Conservation (phyloP, 768 basidiomycete genomes). For the Leccinum incarnatum region DNA sequence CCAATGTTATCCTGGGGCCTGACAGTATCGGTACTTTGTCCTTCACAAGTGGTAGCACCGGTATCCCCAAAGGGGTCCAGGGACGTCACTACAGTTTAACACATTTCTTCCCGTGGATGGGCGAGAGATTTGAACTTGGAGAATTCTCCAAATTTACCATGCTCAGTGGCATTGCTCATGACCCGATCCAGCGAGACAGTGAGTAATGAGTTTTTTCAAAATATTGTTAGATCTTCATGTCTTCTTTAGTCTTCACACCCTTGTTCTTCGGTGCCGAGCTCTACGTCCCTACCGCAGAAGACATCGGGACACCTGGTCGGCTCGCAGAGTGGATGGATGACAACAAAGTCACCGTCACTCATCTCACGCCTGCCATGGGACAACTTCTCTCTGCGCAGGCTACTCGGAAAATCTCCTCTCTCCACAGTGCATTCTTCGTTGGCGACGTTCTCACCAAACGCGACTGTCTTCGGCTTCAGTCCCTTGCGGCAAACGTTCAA, state of each 20-base stretch:
- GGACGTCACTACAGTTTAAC: slow-evolving; percentile 95
- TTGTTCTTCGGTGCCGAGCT: slow-evolving; percentile 95
- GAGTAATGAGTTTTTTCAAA: slow-evolving; percentile 35
- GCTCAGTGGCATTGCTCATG: slow-evolving; percentile 98
- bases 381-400: slow-evolving; percentile 93
- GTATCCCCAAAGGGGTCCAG: slow-evolving; percentile 96
- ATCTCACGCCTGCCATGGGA: slow-evolving; percentile 98
- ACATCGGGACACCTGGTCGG: slow-evolving; percentile 94
- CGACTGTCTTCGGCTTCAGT: slow-evolving; percentile 91
- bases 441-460: slow-evolving; percentile 99
- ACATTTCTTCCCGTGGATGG: slow-evolving; percentile 99
- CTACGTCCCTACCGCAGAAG: slow-evolving; percentile 94
- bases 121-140: slow-evolving; percentile 72
- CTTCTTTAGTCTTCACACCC: slow-evolving; percentile 85
- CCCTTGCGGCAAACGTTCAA: slow-evolving; percentile 85
- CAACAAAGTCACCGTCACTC: slow-evolving; percentile 88
- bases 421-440: slow-evolving; percentile 94
- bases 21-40: slow-evolving; percentile 93
- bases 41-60: slow-evolving; percentile 96
- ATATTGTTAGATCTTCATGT: slow-evolving; percentile 2
- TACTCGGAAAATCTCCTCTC: slow-evolving; percentile 76
- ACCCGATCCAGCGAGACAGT: slow-evolving; percentile 99
- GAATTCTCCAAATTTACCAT: slow-evolving; percentile 89
- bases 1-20: slow-evolving; percentile 84
- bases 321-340: slow-evolving; percentile 99